Evolutionary conservation across 1,139 yeast species (phyloP), one percentile per base, ranked within the genome.

Genomic region (Magnusiomyces starmeri): DNA sequence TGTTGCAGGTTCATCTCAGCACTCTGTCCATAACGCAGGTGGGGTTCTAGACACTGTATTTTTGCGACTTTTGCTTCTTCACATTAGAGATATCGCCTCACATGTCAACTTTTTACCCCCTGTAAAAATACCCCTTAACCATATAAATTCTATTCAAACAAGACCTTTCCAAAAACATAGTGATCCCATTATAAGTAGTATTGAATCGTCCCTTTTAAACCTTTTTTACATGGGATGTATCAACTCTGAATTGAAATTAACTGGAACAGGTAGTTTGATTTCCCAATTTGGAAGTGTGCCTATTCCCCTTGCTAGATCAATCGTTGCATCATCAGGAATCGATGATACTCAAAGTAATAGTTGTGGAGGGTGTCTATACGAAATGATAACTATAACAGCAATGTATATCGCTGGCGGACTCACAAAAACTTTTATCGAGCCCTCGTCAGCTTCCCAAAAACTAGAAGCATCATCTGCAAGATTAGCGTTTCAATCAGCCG

Each of bases 21-120:
- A n/a, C n/a, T 54, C 12, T 57, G 54, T 89, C 84, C 68, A 81
- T 90, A 35, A 84, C 86, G 90, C 84, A 83, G 88, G 76, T 92
- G 68, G 95, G 94, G 0, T 73, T 86, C 57, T 95, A 84, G 70
- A 95, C 82, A 65, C 71, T 83, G 66, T 85, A 82, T 64, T 85
- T n/a, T 45, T 54, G 6, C 46, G 42, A 43, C 21, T 45, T 21
- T 18, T 45, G 16, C 34, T 42, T 32, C n/a, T 45, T 14, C 27
- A 35, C 10, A 35, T 45, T 12, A 45, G 34, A 34, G 34, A 22
- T 21, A 9, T 35, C 4, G 14, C 29, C 9, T 21, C 48, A 14
- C 25, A 27, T 9, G 34, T 45, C 7, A 39, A 45, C 6, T 45
- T 45, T 45, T 12, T 45, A 8, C 48, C 48, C 4, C 48, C 48